Evolutionary conservation across 768 basidiomycete species (phyloP), one percentile per base, ranked within the genome.

Genomic region (Symmetrospora coprosmae): DNA sequence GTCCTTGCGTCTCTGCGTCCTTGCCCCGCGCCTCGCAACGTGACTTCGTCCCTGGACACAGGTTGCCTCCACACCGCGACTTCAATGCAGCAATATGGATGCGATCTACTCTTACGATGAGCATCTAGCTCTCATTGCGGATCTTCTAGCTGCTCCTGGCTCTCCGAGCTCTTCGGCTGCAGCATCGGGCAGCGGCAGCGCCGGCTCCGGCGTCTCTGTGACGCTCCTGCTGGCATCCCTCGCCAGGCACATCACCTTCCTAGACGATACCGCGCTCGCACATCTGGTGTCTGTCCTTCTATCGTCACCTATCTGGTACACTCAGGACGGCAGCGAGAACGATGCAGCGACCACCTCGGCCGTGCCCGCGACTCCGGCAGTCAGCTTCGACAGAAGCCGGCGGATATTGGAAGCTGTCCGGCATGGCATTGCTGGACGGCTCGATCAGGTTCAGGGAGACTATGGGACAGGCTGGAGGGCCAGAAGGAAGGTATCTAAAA

Each of bases 81-180:
- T n/a, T n/a, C n/a, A n/a, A n/a, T n/a, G n/a, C n/a, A n/a, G n/a
- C n/a, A n/a, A n/a, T n/a, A n/a, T n/a, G n/a, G n/a, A n/a, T n/a
- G n/a, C n/a, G n/a, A n/a, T n/a, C n/a, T n/a, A n/a, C n/a, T n/a
- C n/a, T n/a, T 40, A 53, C 38, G 51, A 53, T 21, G 34, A n/a
- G 13, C 39, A 53, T 53, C 31, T 53, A 5, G 28, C 51, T 7
- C 38, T 53, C n/a, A 17, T 53, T 21, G 46, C 40, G 21, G 43
- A 58, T 33, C 55, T 58, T 16, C 30, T 58, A 27, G 43, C 41
- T n/a, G n/a, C n/a, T n/a, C n/a, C n/a, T n/a, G n/a, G n/a, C n/a
- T n/a, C n/a, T n/a, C n/a, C n/a, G n/a, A n/a, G n/a, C n/a, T n/a
- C n/a, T n/a, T n/a, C n/a, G n/a, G n/a, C n/a, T n/a, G n/a, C n/a